A percentile compares a stretch with the other conserved stretches of the same genome.
Evolutionary conservation across 2,329 filamentous ascomycete species (phyloP).

Genomic region (Gremmenia infestans): DNA sequence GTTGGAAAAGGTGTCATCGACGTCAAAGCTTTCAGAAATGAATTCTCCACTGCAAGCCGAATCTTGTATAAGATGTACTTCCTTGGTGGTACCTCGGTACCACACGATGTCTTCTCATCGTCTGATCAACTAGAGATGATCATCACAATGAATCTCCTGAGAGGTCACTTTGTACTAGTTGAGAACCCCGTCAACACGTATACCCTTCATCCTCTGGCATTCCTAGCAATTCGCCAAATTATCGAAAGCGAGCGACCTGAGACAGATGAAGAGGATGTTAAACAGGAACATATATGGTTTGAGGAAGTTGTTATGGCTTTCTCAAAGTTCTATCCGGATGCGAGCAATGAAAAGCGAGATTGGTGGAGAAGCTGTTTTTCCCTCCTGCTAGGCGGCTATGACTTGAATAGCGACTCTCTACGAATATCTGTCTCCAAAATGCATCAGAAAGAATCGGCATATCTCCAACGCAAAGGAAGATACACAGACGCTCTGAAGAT

Average conservation of each 20-base stretch:
- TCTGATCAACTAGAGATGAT: slow-evolving; percentile 23
- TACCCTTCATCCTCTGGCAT: slow-evolving; percentile 22
- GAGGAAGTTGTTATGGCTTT: slow-evolving; percentile 20
- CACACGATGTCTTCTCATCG: slow-evolving; percentile 17
- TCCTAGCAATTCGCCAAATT: slow-evolving; percentile 17
- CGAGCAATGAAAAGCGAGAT: slow-evolving; percentile 13
- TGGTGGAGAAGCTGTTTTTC: slow-evolving; percentile 26
- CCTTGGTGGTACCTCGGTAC: slow-evolving; percentile 20
- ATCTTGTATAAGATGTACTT: slow-evolving; percentile 23
- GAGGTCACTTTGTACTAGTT: slow-evolving; percentile 18
- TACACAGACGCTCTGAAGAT: slow-evolving; percentile 21
- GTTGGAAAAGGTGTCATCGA: slow-evolving; percentile 22
- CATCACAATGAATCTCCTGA: slow-evolving; percentile 19
- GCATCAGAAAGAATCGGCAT: slow-evolving; percentile 21
- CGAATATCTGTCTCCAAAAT: slow-evolving; percentile 18
- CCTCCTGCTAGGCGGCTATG: slow-evolving; percentile 17
- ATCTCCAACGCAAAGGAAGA: slow-evolving; percentile 18
- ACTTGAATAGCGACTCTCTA: slow-evolving; percentile 15
- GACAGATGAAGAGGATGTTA: slow-evolving; percentile 11
- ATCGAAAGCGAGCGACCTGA: slow-evolving; percentile 8
- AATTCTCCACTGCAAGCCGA: slow-evolving; percentile 7
- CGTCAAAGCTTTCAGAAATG: slow-evolving; percentile 15
- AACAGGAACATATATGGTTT: slow-evolving; percentile 21
- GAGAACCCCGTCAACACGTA: slow-evolving; percentile 16
- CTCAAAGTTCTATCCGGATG: slow-evolving; percentile 20